Percentiles rank a stretch among this genome's conserved stretches.
These are phyloP conservation scores for Leccinellum albellum DNA, from an alignment of 768 basidiomycete genomes.

Conservation along the genomic window DNA sequence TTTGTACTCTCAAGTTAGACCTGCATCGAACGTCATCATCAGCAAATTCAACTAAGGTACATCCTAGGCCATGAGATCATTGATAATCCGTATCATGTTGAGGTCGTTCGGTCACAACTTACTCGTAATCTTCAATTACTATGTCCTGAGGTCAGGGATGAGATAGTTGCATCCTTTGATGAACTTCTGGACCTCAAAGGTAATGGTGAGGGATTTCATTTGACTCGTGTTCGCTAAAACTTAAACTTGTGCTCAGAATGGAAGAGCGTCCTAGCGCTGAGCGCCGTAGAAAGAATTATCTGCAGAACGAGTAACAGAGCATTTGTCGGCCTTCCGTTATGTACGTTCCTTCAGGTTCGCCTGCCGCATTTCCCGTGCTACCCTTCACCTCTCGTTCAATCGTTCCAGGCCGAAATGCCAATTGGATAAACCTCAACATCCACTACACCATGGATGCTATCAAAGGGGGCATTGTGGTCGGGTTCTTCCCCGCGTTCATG, in stretches of 20 bases:
- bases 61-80: constrained; percentile 34
- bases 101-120: constrained; percentile 27
- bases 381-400: constrained; percentile 1
- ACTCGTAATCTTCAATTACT: constrained; percentile 36
- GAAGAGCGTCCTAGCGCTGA: constrained; percentile 29
- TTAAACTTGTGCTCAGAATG: constrained; percentile 32
- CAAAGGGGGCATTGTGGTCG: constrained; percentile 15
- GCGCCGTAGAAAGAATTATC: constrained; percentile 33
- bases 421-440: constrained; percentile 34
- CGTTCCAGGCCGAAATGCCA: constrained; percentile 4
- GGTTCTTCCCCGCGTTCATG: constrained; percentile 26
- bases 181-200: constrained; percentile 30
- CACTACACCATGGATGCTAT: constrained; percentile 27
- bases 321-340: constrained; percentile 49
- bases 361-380: too few relatives aligned
- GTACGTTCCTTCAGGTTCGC: constrained; percentile 27
- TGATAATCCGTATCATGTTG: constrained; percentile 30
- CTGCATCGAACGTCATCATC: background rate
- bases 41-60: constrained; percentile 31
- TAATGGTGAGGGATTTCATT: constrained; percentile 7
- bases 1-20: background rate
- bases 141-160: constrained; percentile 41
- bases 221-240: background rate
- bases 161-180: constrained; percentile 38
- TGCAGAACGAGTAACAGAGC: constrained; percentile 41